Evolutionary conservation across 2,329 filamentous ascomycete species (phyloP), one percentile per base, ranked within the genome.

Genomic region (Tolypocladium tundrense): DNA sequence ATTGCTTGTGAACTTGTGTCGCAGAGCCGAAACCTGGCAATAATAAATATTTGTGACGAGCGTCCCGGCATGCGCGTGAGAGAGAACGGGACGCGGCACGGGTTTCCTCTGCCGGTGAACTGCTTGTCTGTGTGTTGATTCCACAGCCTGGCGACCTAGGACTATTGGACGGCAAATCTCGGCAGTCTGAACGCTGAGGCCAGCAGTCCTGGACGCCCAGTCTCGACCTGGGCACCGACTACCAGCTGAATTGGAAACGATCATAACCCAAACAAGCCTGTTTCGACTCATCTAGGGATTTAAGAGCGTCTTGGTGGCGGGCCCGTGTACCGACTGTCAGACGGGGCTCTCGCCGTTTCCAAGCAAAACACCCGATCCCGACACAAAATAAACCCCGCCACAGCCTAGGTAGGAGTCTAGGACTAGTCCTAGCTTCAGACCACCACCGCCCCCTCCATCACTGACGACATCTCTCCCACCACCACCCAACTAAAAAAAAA

Each of bases 381-480:
- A 35, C 39, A 27, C 35, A 37, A 45, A 41, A 66, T 60, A 64
- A 69, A 67, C 65, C 67, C 66, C 67, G 66, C 64, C 65, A 65
- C 56, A 55, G 53, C 61, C 58, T 56, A 56, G 56, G 58, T 56
- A 56, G 56, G 58, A 27, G 24, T 27, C 24, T 27, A 27, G 24
- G 24, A 53, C 56, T 35, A 24, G 45, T 51, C 48, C 33, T 53
- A 39, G 50, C 39, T n/a, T 24, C 57, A 62, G 58, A 33, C 58
- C 56, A 55, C 59, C 57, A 63, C 60, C 61, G 61, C 64, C 66
- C 59, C 63, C 63, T 63, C 65, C 67, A 64, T 68, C 66, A 71
- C 70, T 72, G 70, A 72, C 70, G 70, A 71, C 70, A 71, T 72
- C 63, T 64, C 64, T 65, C 61, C 65, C 65, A 63, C 67, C 65